These are phyloP conservation scores for Pleurotus sapidus DNA, from an alignment of 768 basidiomycete genomes.

Conservation along the genomic window DNA sequence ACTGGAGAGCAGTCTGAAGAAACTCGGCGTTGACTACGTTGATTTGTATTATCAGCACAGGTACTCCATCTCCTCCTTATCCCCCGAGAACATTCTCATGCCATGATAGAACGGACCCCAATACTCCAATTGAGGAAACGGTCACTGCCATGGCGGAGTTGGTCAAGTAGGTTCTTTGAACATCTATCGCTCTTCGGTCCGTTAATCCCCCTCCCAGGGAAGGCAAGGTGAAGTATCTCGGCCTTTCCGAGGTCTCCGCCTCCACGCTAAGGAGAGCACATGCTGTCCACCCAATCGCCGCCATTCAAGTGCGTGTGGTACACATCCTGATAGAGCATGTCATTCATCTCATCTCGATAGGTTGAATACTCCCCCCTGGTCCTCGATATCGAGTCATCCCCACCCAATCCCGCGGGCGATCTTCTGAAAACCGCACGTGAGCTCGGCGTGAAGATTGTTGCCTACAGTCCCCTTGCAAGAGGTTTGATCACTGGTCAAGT, in stretches of 20 bases:
- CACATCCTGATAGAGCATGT: conserved; percentile 18
- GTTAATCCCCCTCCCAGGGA: conserved; percentile 22
- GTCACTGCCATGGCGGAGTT: conserved; percentile 32
- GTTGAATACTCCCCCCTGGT: conserved; percentile 50
- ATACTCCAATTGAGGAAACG: conserved; percentile 26
- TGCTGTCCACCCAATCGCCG: conserved; percentile 41
- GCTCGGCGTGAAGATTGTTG: conserved; percentile 45
- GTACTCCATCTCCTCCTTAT: conserved; percentile 13
- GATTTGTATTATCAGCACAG: conserved; percentile 38
- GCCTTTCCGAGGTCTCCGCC: conserved; percentile 46
- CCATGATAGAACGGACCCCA: conserved; percentile 15
- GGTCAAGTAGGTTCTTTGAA: conserved; percentile 28
- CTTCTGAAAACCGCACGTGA: conserved; percentile 44
- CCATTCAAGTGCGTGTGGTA: conserved; percentile 24
- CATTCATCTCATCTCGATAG: conserved; percentile 43
- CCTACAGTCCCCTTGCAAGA: conserved; percentile 52
- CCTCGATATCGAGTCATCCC: conserved; percentile 36
- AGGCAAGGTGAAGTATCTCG: conserved; percentile 45
- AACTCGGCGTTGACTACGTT: conserved; percentile 31
- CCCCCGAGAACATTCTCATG: background rate
- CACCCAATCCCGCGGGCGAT: conserved; percentile 28
- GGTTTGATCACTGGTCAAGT: conserved; percentile 46
- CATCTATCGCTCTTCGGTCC: conserved; percentile 6
- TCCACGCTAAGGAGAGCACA: conserved; percentile 44
- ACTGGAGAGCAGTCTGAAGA: conserved; percentile 28